Evolutionary conservation across 2,329 filamentous ascomycete genomes (phyloP).

Genomic region (Penicillium sp.): DNA sequence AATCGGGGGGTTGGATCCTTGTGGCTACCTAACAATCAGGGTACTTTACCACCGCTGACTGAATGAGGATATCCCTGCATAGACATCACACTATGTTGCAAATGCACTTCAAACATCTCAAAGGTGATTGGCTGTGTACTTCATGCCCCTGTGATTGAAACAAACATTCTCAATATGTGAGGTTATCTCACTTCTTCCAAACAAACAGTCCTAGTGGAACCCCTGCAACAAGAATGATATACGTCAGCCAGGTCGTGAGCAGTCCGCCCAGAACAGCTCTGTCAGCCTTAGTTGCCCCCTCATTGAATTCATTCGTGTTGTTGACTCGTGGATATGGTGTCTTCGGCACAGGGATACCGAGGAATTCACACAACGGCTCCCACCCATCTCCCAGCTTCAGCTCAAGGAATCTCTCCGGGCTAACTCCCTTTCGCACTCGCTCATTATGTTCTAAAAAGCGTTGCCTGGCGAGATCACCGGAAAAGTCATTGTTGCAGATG

Average conservation of each 20-base stretch:
- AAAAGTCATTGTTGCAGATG: conserved; percentile 9
- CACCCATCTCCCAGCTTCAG: conserved; percentile 19
- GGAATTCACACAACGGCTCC: conserved; percentile 27
- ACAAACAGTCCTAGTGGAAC: not conserved
- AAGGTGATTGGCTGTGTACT: not conserved
- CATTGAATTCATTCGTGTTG: conserved; percentile 14
- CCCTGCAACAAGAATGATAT: not conserved
- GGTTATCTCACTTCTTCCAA: not conserved
- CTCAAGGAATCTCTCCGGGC: conserved; percentile 2
- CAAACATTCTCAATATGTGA: not conserved
- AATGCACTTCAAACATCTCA: not conserved
- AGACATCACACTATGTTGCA: not conserved
- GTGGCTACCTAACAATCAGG: not conserved
- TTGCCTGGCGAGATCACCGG: not conserved
- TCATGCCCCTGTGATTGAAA: not conserved
- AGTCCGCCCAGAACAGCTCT: not conserved
- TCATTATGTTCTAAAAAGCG: conserved; percentile 7
- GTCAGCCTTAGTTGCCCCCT: conserved; percentile 2
- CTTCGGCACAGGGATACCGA: conserved; percentile 26
- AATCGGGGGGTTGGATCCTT: not conserved
- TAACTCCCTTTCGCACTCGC: conserved; percentile 2
- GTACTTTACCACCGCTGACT: not conserved
- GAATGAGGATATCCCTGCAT: not conserved
- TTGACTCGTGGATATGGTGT: conserved; percentile 26
- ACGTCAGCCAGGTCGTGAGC: conserved; percentile 1